Evolutionary conservation across 768 basidiomycete species (phyloP), one percentile per base, ranked within the genome.

Genomic region (Lentinus tigrinus): DNA sequence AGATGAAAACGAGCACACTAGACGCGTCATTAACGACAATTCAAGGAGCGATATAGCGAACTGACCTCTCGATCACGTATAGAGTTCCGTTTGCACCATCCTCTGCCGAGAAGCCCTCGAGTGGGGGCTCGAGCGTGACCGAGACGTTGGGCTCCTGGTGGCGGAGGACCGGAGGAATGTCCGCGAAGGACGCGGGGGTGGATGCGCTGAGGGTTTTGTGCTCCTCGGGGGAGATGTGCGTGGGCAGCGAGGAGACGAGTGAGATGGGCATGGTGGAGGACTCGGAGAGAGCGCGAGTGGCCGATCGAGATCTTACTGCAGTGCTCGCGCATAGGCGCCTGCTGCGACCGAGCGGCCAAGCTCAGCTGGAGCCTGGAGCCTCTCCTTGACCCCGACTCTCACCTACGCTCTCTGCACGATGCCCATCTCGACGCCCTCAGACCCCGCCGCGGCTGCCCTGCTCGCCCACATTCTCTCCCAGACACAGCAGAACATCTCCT

Each of bases 1-100:
- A 85, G 73, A 91, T 82, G 80, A 91, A 96, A 3, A 84, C 83
- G 38, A 97, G 81, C 16, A 81, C 85, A 62, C 94, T 93, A 65
- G 10, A 58, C 31, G 5, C 26, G 43, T 23, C 10, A 26, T 50
- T 48, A 31, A 34, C 42, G 56, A 48, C 4, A 27, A n/a, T 3
- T 11, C 5, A 26, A 16, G n/a, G 3, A 21, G 19, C 0, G 0
- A 4, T 0, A 19, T 4, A n/a, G 16, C 5, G 2, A 46, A 61
- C 74, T 44, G 58, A 93, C 95, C 87, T 95, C 67, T 96, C 94
- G 40, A 95, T 82, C 28, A 98, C 79, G 69, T 89, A 95, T 16
- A 98, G 75, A 0, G 84, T 84, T 28, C 95, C 96, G 43, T 75
- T 74, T 2, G 77, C 73, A 27, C 71, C 64, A 61, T 87, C 84